Percentiles rank a stretch among this genome's conserved stretches.
phyloP scores from a whole-genome alignment of 306 rosid genomes.

The Calophaca sinica region DNA sequence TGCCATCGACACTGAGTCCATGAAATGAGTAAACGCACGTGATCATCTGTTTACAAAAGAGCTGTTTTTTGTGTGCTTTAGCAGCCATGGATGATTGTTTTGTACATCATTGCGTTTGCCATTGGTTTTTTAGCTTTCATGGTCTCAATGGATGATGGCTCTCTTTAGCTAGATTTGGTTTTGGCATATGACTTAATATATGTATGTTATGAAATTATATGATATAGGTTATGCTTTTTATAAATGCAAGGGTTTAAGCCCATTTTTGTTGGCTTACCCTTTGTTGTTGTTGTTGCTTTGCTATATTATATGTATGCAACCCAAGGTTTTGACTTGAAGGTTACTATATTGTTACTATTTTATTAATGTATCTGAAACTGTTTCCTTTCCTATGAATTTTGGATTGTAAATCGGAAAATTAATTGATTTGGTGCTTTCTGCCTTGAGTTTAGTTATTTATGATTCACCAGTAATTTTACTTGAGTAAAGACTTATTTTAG shows the following conservation, averaged over 20 bases:
- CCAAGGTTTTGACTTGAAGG: constrained; percentile 51
- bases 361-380: background rate
- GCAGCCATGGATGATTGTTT: constrained; percentile 97
- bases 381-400: constrained; percentile 1
- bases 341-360: constrained; percentile 29
- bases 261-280: constrained; percentile 69
- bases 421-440: background rate
- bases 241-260: constrained; percentile 58
- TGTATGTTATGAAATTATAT: constrained; percentile 44
- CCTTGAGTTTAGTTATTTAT: too few species aligned
- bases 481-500: too few species aligned
- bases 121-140: constrained; percentile 54
- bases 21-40: constrained; percentile 47
- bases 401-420: background rate
- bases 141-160: constrained; percentile 57
- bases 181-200: constrained; percentile 49
- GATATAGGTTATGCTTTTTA: constrained; percentile 31
- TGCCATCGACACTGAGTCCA: constrained; percentile 42
- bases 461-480: too few species aligned
- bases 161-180: constrained; percentile 45
- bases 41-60: constrained; percentile 76
- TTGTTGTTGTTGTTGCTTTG: constrained; percentile 33
- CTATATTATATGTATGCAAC: constrained; percentile 45
- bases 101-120: constrained; percentile 80
- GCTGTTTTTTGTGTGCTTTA: constrained; percentile 78